Evolutionary conservation across 139 green algal genomes (phyloP).

Genomic region (Closterium sp.): DNA sequence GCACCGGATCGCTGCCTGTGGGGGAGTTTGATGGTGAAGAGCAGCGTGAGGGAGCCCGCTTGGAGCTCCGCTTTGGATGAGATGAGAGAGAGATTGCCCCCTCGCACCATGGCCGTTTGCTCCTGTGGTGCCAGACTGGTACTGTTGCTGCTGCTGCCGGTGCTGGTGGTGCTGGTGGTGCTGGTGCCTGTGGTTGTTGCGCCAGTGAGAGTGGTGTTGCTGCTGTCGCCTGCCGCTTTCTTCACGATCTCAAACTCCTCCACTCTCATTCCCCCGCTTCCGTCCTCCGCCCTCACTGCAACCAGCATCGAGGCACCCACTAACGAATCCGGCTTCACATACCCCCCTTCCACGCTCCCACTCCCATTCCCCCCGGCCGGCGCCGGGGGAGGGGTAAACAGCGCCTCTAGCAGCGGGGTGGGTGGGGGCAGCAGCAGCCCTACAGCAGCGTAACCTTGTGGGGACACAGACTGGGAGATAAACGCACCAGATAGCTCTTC

Average conservation of each 20-base stretch:
- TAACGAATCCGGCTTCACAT: not conserved
- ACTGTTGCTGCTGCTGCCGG: not conserved
- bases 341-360: not conserved
- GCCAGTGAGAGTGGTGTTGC: not conserved
- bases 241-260: not conserved
- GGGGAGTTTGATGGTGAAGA: not conserved
- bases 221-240: not conserved
- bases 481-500: not conserved
- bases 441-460: not conserved
- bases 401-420: not conserved
- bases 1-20: not conserved
- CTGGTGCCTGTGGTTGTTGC: not conserved
- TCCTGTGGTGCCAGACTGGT: not conserved
- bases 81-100: constrained; percentile 21
- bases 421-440: not conserved
- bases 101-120: not conserved
- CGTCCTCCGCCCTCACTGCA: not conserved
- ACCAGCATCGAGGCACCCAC: not conserved
- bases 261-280: not conserved
- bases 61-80: not conserved
- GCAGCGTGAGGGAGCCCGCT: not conserved
- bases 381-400: not conserved
- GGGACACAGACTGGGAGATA: not conserved
- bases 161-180: not conserved
- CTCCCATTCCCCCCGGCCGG: not conserved